Percentiles rank a stretch among this genome's conserved stretches.
These are phyloP conservation scores for Hymenoscyphus scutula DNA, from an alignment of 2,329 filamentous ascomycete genomes.

Conservation along the genomic window DNA sequence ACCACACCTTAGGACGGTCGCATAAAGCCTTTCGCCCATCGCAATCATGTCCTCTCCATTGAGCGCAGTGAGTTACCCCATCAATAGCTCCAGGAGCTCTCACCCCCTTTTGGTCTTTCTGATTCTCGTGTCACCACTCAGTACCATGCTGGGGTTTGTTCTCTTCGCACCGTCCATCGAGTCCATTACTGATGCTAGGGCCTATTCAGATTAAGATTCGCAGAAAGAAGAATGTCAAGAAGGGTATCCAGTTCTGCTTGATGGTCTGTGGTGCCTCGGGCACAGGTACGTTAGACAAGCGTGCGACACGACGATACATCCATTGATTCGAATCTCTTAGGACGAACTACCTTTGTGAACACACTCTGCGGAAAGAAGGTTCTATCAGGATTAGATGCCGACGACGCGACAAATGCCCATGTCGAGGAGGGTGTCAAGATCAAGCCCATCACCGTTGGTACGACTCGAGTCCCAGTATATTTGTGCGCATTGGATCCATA, in stretches of 20 bases:
- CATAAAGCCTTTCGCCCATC: constrained; percentile 14
- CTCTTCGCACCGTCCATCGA: constrained; percentile 22
- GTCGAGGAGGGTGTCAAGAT: constrained; percentile 97
- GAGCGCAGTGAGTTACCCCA: constrained; percentile 47
- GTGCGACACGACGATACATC: constrained; percentile 2
- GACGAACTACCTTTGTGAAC: constrained; percentile 98
- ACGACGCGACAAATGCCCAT: constrained; percentile 85
- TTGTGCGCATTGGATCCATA: constrained; percentile 21
- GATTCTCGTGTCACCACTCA: constrained; percentile 30
- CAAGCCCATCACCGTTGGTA: constrained; percentile 96
- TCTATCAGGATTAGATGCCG: constrained; percentile 84
- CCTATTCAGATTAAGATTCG: constrained; percentile 82
- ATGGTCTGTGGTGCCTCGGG: constrained; percentile 99
- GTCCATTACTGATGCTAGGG: constrained; percentile 28
- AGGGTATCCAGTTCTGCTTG: constrained; percentile 97
- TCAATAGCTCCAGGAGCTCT: constrained; percentile 19
- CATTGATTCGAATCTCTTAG: constrained; percentile 46
- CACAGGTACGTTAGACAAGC: constrained; percentile 67
- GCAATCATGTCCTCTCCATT: constrained; percentile 51
- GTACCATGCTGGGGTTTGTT: constrained; percentile 31
- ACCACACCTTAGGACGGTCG: constrained; percentile 19
- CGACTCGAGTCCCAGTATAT: constrained; percentile 38
- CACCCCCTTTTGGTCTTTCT: constrained; percentile 34
- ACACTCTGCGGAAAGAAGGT: constrained; percentile 96
- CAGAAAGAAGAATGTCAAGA: constrained; percentile 96